These are phyloP conservation scores for Pulicaria dysenterica DNA, from an alignment of 129 eudicot genomes.

Conservation along the genomic window DNA sequence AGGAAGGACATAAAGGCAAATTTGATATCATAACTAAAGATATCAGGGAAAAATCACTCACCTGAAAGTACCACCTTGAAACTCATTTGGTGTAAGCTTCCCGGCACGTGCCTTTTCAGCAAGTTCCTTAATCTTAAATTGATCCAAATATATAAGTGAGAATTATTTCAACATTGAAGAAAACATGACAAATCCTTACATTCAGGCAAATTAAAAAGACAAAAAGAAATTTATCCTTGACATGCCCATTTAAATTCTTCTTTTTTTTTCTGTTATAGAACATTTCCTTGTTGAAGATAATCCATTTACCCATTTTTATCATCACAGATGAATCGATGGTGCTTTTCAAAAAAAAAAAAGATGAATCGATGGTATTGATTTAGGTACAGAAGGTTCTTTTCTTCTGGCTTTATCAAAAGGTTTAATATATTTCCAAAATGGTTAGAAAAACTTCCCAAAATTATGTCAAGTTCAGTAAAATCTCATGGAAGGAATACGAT, in stretches of 20 bases:
- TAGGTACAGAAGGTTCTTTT: background rate
- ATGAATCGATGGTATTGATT: background rate
- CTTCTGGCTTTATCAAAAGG: background rate
- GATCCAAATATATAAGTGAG: conserved; percentile 14
- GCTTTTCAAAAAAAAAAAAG: too few relatives aligned
- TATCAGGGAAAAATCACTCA: background rate
- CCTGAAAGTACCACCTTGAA: conserved; percentile 99
- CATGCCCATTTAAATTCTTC: background rate
- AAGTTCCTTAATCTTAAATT: conserved; percentile 78
- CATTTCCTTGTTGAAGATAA: conserved; percentile 1
- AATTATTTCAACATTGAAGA: background rate
- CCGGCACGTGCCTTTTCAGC: conserved; percentile 94
- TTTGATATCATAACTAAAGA: background rate
- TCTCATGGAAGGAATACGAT: conserved; percentile 1
- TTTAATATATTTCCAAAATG: background rate
- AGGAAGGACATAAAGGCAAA: background rate
- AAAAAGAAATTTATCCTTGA: background rate
- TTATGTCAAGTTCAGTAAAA: background rate
- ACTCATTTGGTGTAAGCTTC: conserved; percentile 88
- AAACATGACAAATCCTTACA: too few relatives aligned
- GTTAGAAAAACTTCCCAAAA: background rate
- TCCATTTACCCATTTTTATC: background rate
- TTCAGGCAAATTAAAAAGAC: background rate
- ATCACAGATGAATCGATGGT: conserved; percentile 2
- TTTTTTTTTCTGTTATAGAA: background rate